Base-by-base conservation (phyloP, 352 stramenopile species). In the Globisporangium heterothallicum region DNA sequence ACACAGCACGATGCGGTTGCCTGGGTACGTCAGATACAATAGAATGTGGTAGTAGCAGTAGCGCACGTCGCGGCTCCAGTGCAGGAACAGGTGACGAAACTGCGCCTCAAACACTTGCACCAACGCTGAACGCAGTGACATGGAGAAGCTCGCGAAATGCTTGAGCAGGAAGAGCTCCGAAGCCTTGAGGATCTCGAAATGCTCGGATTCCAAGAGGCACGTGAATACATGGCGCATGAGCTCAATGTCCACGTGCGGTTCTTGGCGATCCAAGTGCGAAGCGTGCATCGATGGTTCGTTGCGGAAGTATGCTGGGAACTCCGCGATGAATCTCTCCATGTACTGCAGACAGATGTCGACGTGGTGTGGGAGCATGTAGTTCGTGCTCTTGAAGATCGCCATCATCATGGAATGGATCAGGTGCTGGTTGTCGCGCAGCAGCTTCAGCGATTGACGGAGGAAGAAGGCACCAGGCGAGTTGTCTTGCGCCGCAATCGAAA, bases 11-110 rank as follows among this genome's bases (percentile, higher is more conserved):
- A 88, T 63, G 30, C 82, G 82, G 59, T 93, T 90, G 25, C 79
- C 82, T 1, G 74, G 66, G 60, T 84, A 91, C 42, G 79, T 86
- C 50, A 91, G 66, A 60, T 93, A 93, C 19, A 93, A 52, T 56
- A 93, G 40, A 25, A 87, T 70, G 54, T 91, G 78, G 63, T 81
- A 86, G 72, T 74, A 93, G 61, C 80, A 89, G 56, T 83, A 93
- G 30, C 82, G 79, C 24, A 93, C 82, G 68, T 93, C 82, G 42
- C 78, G 79, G 59, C 86, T 75, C 82, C 82, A 93, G 58, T 93
- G 82, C 32, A 90, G 61, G 55, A 93, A 89, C 24, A 93, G 70
- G 2, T 66, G 68, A 30, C 66, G 69, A 29, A 89, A 74, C 42
- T 88, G 65, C 24, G 36, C 56, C 0, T 66, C 73, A 12, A 91